A percentile compares a stretch with the other conserved stretches of the same genome.
These are phyloP conservation scores for Rhodamnia rubescens DNA, from an alignment of 345 rosid species.

Conservation along the genomic window DNA sequence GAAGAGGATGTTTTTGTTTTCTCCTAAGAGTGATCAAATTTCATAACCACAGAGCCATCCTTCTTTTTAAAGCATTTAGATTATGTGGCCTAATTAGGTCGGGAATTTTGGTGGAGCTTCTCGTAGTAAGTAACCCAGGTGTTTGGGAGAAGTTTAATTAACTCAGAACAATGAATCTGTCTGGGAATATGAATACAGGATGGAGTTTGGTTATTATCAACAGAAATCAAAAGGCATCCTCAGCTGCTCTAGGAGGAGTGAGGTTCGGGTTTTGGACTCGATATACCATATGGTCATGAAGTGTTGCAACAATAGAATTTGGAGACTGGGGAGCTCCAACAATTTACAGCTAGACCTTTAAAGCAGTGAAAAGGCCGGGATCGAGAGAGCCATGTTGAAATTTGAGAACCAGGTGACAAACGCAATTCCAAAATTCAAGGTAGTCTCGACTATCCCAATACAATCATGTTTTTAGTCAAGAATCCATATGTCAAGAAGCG, in stretches of 20 bases:
- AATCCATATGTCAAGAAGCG: background rate
- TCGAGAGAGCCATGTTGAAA: background rate
- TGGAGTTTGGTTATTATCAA: background rate
- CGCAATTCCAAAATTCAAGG: background rate
- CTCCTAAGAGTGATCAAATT: background rate
- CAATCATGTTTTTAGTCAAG: background rate
- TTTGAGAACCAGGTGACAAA: background rate
- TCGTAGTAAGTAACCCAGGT: background rate
- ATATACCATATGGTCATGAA: background rate
- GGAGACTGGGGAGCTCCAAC: too few relatives aligned
- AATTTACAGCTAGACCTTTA: background rate
- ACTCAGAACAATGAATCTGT: background rate
- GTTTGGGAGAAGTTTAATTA: background rate
- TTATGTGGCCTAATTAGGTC: too few relatives aligned
- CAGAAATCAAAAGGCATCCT: background rate
- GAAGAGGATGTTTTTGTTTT: background rate
- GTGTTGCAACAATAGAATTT: background rate
- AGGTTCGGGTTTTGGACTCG: background rate
- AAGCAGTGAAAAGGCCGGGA: background rate
- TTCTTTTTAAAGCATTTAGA: background rate
- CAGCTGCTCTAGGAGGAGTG: background rate
- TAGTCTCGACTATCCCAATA: background rate
- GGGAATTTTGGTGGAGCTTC: too few relatives aligned
- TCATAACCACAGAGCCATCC: background rate
- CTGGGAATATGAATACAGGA: background rate